Conservation (phyloP, 2,329 filamentous ascomycete species). For the Helicocarpus griseus region DNA sequence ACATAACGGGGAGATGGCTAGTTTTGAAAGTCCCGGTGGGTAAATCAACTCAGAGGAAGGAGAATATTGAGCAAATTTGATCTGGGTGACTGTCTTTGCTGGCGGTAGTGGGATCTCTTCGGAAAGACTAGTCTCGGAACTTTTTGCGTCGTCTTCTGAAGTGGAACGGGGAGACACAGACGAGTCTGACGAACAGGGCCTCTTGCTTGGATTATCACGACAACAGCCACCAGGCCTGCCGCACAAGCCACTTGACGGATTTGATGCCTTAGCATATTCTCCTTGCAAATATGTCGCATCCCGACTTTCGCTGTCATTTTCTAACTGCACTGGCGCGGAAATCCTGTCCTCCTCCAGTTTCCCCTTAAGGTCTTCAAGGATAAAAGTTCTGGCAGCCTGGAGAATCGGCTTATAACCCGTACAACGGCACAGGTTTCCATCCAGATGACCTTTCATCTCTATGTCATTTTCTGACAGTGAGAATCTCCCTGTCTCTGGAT, state of each 20-base stretch:
- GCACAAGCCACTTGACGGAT: slow-evolving; percentile 11
- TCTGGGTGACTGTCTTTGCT: slow-evolving; percentile 58
- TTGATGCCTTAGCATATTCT: background rate
- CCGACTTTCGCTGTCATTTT: slow-evolving; percentile 42
- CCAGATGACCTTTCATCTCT: slow-evolving; percentile 66
- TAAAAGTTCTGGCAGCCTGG: slow-evolving; percentile 74
- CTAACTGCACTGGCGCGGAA: slow-evolving; percentile 49
- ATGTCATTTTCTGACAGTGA: slow-evolving; percentile 64
- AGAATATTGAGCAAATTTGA: slow-evolving; percentile 78
- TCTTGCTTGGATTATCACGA: slow-evolving; percentile 12
- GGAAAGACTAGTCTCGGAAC: slow-evolving; percentile 4
- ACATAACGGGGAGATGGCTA: slow-evolving; percentile 63
- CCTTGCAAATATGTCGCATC: slow-evolving; percentile 25
- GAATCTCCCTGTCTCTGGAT: slow-evolving; percentile 66
- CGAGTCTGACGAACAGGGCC: slow-evolving; percentile 7
- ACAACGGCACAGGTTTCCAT: slow-evolving; percentile 80
- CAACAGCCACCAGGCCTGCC: slow-evolving; percentile 21
- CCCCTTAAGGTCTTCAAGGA: slow-evolving; percentile 40
- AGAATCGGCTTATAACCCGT: slow-evolving; percentile 81
- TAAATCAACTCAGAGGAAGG: slow-evolving; percentile 85
- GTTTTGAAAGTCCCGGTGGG: slow-evolving; percentile 65
- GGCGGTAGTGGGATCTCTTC: background rate
- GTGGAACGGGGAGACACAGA: background rate
- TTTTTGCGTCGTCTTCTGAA: background rate
- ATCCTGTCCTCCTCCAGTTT: slow-evolving; percentile 37